Evolutionary conservation across 331 rosid genomes (phyloP).

Genomic region (Arachis monticola): DNA sequence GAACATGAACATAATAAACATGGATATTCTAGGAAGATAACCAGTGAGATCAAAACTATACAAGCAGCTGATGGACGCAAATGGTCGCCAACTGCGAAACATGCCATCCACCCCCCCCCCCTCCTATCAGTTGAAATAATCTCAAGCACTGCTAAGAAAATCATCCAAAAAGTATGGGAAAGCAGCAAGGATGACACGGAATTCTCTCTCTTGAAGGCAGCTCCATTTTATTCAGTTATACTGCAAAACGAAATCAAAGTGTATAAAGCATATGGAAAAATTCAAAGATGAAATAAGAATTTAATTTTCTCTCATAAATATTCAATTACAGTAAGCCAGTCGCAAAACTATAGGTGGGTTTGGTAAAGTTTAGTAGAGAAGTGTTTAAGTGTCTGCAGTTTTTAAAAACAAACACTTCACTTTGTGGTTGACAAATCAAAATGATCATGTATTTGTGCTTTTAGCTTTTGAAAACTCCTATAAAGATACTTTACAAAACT

Average conservation of each 20-base stretch:
- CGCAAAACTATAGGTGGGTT: no score
- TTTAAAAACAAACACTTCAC: no score
- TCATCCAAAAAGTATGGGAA: constrained; percentile 18
- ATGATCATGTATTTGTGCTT: no score
- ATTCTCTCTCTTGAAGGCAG: constrained; percentile 26
- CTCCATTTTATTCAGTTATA: constrained; percentile 30
- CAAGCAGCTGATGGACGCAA: neutral
- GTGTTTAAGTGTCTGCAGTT: no score
- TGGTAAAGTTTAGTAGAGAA: no score
- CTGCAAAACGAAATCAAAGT: constrained; percentile 34
- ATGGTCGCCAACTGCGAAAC: constrained; percentile 13
- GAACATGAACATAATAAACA: neutral
- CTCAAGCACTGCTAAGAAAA: neutral
- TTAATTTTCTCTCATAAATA: neutral
- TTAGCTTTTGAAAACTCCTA: no score
- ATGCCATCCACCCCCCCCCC: neutral
- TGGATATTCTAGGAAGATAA: neutral
- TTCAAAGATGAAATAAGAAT: neutral
- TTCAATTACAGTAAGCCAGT: neutral
- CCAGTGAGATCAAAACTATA: neutral
- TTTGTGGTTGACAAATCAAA: no score
- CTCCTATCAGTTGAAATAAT: neutral
- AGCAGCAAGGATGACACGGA: constrained; percentile 26
- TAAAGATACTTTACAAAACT: no score
- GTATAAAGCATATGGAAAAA: constrained; percentile 18